A percentile compares a stretch with the other conserved stretches of the same genome.
Conservation (phyloP, 2,329 filamentous ascomycete species). For the Ophiostoma ulmi region DNA sequence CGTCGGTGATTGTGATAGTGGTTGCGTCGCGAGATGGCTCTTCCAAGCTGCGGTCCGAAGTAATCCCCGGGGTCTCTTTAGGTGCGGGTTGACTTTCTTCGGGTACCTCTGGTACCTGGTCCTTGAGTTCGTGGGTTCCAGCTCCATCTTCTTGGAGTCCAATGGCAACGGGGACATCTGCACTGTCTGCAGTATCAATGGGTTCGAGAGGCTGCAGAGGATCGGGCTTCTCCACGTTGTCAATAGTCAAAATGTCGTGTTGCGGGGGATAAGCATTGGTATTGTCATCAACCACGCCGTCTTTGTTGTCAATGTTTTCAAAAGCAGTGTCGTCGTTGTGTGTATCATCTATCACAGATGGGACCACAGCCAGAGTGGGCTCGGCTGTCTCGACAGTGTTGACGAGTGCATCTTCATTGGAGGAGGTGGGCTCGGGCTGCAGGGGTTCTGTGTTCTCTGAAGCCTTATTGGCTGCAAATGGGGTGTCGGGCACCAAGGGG, state of each 20-base stretch:
- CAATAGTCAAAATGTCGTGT: background rate
- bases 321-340: background rate
- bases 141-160: background rate
- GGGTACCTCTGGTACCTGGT: background rate
- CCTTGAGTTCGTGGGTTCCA: background rate
- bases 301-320: constrained; percentile 9
- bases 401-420: constrained; percentile 1
- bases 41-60: constrained; percentile 23
- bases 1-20: background rate
- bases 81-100: background rate
- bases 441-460: background rate
- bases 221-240: background rate
- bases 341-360: background rate
- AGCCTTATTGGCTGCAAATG: constrained; percentile 16
- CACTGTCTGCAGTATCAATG: background rate
- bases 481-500: constrained; percentile 15
- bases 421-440: background rate
- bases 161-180: background rate
- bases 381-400: constrained; percentile 2
- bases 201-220: background rate
- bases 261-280: background rate
- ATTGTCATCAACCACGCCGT: background rate
- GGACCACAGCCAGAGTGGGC: background rate
- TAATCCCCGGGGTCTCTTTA: constrained; percentile 21
- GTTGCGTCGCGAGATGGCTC: constrained; percentile 13